phyloP scores from a whole-genome alignment of 176 grass and related monocot genomes.

The Alopecurus myosuroides region DNA sequence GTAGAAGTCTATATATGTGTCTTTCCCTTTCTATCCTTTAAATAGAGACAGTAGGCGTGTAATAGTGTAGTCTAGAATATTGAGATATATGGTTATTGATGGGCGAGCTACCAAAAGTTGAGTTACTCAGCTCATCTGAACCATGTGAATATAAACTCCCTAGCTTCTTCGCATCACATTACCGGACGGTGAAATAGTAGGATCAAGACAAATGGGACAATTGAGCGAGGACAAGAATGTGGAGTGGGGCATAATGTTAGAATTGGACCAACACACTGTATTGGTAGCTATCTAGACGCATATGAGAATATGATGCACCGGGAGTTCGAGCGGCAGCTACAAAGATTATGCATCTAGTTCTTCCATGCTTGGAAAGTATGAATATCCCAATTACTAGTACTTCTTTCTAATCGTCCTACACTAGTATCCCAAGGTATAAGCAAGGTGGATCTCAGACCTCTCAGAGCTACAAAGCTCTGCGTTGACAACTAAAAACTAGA shows the following conservation, averaged over 20 bases:
- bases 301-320: not conserved
- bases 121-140: not conserved
- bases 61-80: not conserved
- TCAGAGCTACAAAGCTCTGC: no score
- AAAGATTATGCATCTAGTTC: no score
- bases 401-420: no score
- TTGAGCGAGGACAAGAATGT: no score
- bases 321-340: not conserved
- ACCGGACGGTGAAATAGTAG: not conserved
- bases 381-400: no score
- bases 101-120: not conserved
- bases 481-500: no score
- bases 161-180: not conserved
- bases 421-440: no score
- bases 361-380: no score
- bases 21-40: no score
- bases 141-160: not conserved
- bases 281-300: not conserved
- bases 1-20: no score
- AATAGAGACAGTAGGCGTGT: no score
- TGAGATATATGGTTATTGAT: not conserved
- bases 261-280: not conserved
- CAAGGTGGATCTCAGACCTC: no score
- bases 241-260: not conserved
- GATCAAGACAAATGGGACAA: not conserved